Conservation (phyloP, 495 filamentous ascomycete genomes). For the Chlorociboria aeruginascens region DNA sequence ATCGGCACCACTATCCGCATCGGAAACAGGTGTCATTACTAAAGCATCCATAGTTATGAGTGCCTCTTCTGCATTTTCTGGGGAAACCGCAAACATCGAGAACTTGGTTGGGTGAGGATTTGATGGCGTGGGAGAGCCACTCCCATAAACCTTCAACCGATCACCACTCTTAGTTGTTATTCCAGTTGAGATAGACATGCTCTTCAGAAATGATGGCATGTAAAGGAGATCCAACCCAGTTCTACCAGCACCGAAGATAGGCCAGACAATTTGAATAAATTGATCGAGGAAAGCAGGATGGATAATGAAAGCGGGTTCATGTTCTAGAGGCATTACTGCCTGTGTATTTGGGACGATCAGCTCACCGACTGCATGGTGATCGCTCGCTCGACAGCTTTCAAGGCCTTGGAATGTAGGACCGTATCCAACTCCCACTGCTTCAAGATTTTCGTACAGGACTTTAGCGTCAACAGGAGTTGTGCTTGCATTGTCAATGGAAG, state of each 20-base stretch:
- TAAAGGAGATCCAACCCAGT: conserved; percentile 28
- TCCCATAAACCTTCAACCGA: conserved; percentile 24
- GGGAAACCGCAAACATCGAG: conserved; percentile 22
- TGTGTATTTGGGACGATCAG: conserved; percentile 3
- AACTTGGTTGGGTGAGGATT: conserved; percentile 24
- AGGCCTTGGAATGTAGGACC: conserved; percentile 16
- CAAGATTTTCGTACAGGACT: conserved; percentile 9
- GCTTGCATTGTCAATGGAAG: neutral
- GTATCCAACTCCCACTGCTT: conserved; percentile 9
- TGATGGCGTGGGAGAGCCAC: conserved; percentile 16
- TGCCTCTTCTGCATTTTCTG: conserved; percentile 14
- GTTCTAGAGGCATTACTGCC: conserved; percentile 8
- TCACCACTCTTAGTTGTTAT: conserved; percentile 20
- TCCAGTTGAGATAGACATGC: conserved; percentile 17
- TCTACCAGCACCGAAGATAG: conserved; percentile 30
- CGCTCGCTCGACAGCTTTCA: conserved; percentile 10
- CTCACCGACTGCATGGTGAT: conserved; percentile 6
- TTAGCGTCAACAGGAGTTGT: conserved; percentile 1
- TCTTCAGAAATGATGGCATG: conserved; percentile 31
- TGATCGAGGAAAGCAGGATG: conserved; percentile 14
- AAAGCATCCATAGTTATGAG: conserved; percentile 24
- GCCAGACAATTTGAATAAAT: conserved; percentile 24
- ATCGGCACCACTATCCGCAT: conserved; percentile 11
- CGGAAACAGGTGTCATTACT: conserved; percentile 25
- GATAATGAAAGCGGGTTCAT: conserved; percentile 6